A percentile compares a stretch with the other conserved stretches of the same genome.
Conservation (phyloP, 371 early-diverging fungal genomes). For the Amoeboaphelidium occidentale region DNA sequence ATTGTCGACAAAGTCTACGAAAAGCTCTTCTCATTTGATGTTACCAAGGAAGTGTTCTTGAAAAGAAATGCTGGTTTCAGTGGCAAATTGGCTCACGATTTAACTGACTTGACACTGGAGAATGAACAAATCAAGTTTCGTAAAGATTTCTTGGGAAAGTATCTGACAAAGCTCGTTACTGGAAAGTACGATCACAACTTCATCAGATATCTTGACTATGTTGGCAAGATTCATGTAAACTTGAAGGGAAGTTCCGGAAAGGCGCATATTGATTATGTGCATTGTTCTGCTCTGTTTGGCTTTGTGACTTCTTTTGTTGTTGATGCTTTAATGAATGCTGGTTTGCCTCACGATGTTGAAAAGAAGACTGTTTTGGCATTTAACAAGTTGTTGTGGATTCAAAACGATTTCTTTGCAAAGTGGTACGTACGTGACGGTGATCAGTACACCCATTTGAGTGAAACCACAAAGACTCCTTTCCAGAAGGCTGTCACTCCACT, state of each 20-base stretch:
- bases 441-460: too few relatives aligned
- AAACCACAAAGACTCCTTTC: too few relatives aligned
- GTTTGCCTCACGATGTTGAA: constrained; percentile 13
- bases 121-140: constrained; percentile 53
- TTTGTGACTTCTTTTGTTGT: constrained; percentile 36
- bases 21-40: constrained; percentile 12
- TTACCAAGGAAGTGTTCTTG: constrained; percentile 27
- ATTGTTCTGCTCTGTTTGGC: constrained; percentile 47
- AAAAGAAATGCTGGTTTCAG: constrained; percentile 3
- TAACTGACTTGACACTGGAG: constrained; percentile 23
- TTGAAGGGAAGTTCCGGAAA: constrained; percentile 34
- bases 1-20: constrained; percentile 26
- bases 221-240: constrained; percentile 10
- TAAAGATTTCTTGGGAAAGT: constrained; percentile 42
- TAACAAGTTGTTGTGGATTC: constrained; percentile 63
- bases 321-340: constrained; percentile 10
- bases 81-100: constrained; percentile 16
- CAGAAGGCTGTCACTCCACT: too few relatives aligned
- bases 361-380: constrained; percentile 36
- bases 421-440: too few relatives aligned
- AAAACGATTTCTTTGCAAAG: constrained; percentile 58
- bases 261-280: constrained; percentile 60
- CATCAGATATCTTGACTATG: constrained; percentile 37
- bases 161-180: constrained; percentile 38
- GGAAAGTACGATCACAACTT: constrained; percentile 44